Percentiles rank a stretch among this genome's conserved stretches.
Conservation (phyloP, 805 yeast genomes). For the Diddensiella santjacobensis region DNA sequence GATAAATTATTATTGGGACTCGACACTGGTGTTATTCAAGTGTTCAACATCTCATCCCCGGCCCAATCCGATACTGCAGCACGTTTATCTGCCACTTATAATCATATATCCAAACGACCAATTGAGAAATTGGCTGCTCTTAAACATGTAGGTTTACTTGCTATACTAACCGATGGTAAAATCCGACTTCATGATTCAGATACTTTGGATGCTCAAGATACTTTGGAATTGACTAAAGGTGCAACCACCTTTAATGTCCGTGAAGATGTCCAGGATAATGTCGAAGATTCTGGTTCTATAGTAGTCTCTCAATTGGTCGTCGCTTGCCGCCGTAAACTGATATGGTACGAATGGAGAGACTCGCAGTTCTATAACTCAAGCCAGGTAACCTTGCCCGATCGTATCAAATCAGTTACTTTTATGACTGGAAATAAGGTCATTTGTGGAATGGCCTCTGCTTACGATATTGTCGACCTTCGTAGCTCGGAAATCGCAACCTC, state of each 20-base stretch:
- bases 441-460: slow-evolving; percentile 24
- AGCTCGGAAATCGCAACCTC: slow-evolving; percentile 4
- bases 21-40: slow-evolving; percentile 28
- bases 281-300: slow-evolving; percentile 1
- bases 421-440: slow-evolving; percentile 23
- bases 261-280: slow-evolving; percentile 18
- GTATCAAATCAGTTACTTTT: slow-evolving; percentile 22
- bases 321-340: slow-evolving; percentile 24
- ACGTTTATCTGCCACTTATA: slow-evolving; percentile 18
- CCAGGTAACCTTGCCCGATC: slow-evolving; percentile 31
- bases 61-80: slow-evolving; percentile 17
- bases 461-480: slow-evolving; percentile 21
- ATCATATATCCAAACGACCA: slow-evolving; percentile 24
- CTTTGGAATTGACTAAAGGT: slow-evolving; percentile 35
- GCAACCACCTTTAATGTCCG: slow-evolving; percentile 28
- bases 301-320: slow-evolving; percentile 30
- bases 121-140: slow-evolving; percentile 35
- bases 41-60: slow-evolving; percentile 25
- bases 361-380: slow-evolving; percentile 28
- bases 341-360: slow-evolving; percentile 30
- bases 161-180: slow-evolving; percentile 31
- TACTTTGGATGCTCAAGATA: slow-evolving; percentile 31
- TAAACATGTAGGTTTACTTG: slow-evolving; percentile 32
- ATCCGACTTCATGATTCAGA: slow-evolving; percentile 34
- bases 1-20: slow-evolving; percentile 30